Conservation (phyloP, 148 eudicot genomes). For the Vaccinium macrocarpon region DNA sequence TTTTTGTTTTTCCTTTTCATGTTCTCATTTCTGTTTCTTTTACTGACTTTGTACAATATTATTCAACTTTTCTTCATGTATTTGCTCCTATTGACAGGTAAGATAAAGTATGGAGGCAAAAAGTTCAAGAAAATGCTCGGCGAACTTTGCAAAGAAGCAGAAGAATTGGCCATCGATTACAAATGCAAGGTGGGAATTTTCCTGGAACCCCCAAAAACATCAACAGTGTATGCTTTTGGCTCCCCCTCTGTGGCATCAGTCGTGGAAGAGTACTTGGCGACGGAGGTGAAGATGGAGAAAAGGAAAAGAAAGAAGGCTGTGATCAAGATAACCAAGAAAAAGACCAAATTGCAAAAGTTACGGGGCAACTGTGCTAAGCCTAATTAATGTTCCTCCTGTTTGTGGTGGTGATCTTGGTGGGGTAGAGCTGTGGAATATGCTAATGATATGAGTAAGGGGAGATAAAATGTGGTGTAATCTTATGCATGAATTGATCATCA, state of each 20-base stretch:
- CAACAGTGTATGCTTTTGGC: background rate
- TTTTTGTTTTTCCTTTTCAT: background rate
- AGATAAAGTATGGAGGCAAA: background rate
- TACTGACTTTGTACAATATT: background rate
- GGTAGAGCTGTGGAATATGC: background rate
- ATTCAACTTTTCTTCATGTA: background rate
- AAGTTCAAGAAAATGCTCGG: background rate
- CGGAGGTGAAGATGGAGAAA: background rate
- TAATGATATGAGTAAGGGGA: background rate
- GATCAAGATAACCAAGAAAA: background rate
- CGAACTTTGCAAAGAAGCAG: conserved; percentile 1
- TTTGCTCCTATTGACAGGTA: background rate
- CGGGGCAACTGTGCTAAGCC: background rate
- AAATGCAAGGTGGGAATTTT: background rate
- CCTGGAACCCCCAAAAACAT: background rate
- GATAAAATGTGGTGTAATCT: background rate
- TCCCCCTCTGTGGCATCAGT: background rate
- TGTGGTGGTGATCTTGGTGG: background rate
- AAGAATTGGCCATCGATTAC: background rate
- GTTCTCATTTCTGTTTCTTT: too few relatives aligned
- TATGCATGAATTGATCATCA: background rate
- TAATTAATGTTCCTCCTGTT: background rate
- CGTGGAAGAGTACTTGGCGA: background rate
- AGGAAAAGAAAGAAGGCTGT: background rate
- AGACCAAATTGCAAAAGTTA: background rate